Evolutionary conservation across 352 stramenopile genomes (phyloP).

Genomic region (Blastocystis hominis): DNA sequence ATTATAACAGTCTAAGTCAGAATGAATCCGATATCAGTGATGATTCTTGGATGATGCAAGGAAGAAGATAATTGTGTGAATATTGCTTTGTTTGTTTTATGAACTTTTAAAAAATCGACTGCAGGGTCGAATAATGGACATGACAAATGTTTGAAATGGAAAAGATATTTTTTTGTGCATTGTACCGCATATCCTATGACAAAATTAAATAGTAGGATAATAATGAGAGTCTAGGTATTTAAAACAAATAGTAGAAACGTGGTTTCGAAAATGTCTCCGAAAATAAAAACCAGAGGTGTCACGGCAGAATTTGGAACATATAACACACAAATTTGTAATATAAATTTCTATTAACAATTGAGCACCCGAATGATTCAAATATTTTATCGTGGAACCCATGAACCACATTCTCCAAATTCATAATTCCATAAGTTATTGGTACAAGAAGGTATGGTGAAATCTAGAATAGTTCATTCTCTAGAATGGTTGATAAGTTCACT

Average conservation of each 20-base stretch:
- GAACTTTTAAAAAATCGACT: too few relatives aligned
- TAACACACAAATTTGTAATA: slow-evolving; percentile 18
- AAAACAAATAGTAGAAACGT: too few relatives aligned
- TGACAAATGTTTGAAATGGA: too few relatives aligned
- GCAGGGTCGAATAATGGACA: too few relatives aligned
- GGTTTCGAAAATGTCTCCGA: too few relatives aligned
- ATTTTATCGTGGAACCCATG: not conserved
- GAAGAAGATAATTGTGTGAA: not conserved
- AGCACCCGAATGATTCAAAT: not conserved
- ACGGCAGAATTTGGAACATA: not conserved
- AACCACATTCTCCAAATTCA: slow-evolving; percentile 20
- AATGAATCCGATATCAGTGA: not conserved
- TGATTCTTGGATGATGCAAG: not conserved
- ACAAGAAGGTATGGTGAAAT: not conserved
- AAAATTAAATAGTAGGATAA: too few relatives aligned
- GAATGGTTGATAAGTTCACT: slow-evolving; percentile 58
- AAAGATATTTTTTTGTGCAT: too few relatives aligned
- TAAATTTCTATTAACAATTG: not conserved
- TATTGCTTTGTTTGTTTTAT: too few relatives aligned
- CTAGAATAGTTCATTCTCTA: not conserved
- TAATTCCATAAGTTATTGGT: not conserved
- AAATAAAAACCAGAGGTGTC: not conserved
- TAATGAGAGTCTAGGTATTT: too few relatives aligned
- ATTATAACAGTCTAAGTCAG: not conserved
- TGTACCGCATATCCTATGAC: too few relatives aligned